Evolutionary conservation across 345 rosid genomes (phyloP).

Genomic region (Boechera divaricarpa): DNA sequence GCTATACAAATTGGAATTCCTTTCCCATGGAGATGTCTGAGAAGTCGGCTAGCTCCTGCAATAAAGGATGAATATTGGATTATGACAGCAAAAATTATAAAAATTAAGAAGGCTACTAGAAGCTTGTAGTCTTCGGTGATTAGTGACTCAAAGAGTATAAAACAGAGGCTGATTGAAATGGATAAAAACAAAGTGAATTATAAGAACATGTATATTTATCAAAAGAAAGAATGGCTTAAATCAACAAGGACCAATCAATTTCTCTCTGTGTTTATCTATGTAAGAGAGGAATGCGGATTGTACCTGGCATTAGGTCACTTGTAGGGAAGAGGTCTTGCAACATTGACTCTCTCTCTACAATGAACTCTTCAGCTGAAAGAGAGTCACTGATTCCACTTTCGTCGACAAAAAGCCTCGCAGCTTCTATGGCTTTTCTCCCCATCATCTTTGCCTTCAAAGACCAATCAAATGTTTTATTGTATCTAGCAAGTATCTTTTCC

Average conservation of each 20-base stretch:
- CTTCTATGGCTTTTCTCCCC: slow-evolving; percentile 91
- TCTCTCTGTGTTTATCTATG: background rate
- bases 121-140: background rate
- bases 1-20: slow-evolving; percentile 82
- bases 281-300: background rate
- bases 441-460: slow-evolving; percentile 94
- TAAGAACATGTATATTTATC: background rate
- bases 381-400: slow-evolving; percentile 84
- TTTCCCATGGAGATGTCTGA: slow-evolving; percentile 80
- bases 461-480: slow-evolving; percentile 89
- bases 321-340: slow-evolving; percentile 73
- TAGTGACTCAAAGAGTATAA: background rate
- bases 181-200: too few species aligned
- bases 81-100: background rate
- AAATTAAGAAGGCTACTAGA: background rate
- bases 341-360: slow-evolving; percentile 83
- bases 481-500: slow-evolving; percentile 81
- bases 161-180: background rate
- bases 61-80: background rate
- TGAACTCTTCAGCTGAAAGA: slow-evolving; percentile 82
- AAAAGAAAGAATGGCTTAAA: background rate
- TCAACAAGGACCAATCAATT: background rate
- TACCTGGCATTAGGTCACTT: slow-evolving; percentile 90
- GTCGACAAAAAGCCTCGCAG: slow-evolving; percentile 78
- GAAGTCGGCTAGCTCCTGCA: slow-evolving; percentile 78